Evolutionary conservation across 2,329 filamentous ascomycete species (phyloP).

Genomic region (Colletotrichum sp.): DNA sequence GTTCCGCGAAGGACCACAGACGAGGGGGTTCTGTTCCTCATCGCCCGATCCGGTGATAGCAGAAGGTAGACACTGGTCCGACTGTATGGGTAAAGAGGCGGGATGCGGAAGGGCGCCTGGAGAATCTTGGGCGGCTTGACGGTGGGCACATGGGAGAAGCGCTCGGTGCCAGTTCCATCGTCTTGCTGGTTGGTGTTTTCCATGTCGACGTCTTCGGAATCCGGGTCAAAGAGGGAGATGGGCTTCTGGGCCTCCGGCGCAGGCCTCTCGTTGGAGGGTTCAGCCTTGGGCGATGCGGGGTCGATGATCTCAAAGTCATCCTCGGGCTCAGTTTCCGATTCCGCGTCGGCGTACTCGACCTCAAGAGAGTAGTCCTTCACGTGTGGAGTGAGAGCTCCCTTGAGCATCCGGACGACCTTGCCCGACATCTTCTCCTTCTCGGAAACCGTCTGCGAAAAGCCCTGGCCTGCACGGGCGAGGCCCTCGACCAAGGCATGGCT

Average conservation of each 20-base stretch:
- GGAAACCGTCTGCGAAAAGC: slow-evolving; percentile 67
- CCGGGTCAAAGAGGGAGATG: slow-evolving; percentile 66
- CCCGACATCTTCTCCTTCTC: slow-evolving; percentile 69
- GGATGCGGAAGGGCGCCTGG: slow-evolving; percentile 68
- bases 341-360: slow-evolving; percentile 55
- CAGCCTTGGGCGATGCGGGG: slow-evolving; percentile 44
- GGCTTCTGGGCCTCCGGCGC: slow-evolving; percentile 35
- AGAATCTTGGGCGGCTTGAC: slow-evolving; percentile 61
- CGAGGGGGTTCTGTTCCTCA: slow-evolving; percentile 47
- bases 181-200: slow-evolving; percentile 16
- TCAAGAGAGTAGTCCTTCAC: slow-evolving; percentile 68
- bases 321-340: slow-evolving; percentile 25
- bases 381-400: slow-evolving; percentile 71
- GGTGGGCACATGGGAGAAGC: slow-evolving; percentile 57
- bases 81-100: slow-evolving; percentile 70
- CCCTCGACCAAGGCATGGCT: slow-evolving; percentile 61
- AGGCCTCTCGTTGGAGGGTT: neutral
- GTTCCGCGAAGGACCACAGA: slow-evolving; percentile 65
- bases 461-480: slow-evolving; percentile 57
- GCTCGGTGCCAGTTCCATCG: slow-evolving; percentile 26
- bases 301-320: slow-evolving; percentile 70
- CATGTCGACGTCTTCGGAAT: slow-evolving; percentile 40
- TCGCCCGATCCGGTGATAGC: slow-evolving; percentile 54
- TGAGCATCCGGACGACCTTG: slow-evolving; percentile 77
- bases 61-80: slow-evolving; percentile 71